Evolutionary conservation across 1,284 basidiomycete genomes (phyloP).

Genomic region (Ceratobasidium sp.): DNA sequence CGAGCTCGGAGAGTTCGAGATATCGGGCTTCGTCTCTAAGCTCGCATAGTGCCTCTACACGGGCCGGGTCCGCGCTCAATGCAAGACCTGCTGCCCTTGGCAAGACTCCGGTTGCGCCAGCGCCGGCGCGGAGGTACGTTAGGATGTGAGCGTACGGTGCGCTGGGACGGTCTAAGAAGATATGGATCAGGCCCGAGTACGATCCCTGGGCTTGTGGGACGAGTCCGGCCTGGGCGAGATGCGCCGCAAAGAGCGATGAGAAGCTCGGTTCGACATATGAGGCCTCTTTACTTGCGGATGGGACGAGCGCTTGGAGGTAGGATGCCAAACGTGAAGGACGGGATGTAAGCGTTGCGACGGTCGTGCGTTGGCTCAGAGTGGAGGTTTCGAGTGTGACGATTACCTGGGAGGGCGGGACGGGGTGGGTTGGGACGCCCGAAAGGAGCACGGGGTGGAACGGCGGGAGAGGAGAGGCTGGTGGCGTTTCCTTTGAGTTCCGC

Average conservation of each 20-base stretch:
- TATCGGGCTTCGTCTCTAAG: slow-evolving; percentile 76
- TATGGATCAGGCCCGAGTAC: slow-evolving; percentile 59
- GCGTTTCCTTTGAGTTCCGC: slow-evolving; percentile 15
- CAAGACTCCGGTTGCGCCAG: slow-evolving; percentile 59
- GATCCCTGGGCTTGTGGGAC: slow-evolving; percentile 31
- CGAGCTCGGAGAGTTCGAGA: slow-evolving; percentile 52
- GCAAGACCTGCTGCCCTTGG: slow-evolving; percentile 61
- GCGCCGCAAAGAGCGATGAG: slow-evolving; percentile 46
- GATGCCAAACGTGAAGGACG: slow-evolving; percentile 68
- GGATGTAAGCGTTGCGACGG: slow-evolving; percentile 67
- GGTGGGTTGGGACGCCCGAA: slow-evolving; percentile 60
- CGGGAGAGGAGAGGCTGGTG: slow-evolving; percentile 54
- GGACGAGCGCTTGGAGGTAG: slow-evolving; percentile 61
- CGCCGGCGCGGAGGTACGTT: slow-evolving; percentile 66
- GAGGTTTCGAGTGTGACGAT: slow-evolving; percentile 75
- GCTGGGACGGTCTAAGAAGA: slow-evolving; percentile 82
- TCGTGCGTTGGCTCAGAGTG: slow-evolving; percentile 67
- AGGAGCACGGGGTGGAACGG: slow-evolving; percentile 70
- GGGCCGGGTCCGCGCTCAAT: slow-evolving; percentile 55
- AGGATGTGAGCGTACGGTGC: slow-evolving; percentile 73
- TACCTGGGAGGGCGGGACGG: slow-evolving; percentile 60
- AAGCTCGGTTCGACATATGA: slow-evolving; percentile 50
- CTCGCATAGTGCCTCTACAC: slow-evolving; percentile 69
- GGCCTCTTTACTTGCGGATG: not conserved
- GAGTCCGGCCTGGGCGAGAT: slow-evolving; percentile 40